A percentile compares a stretch with the other conserved stretches of the same genome.
phyloP scores from a whole-genome alignment of 257 asterid species.

The Nyctanthes arbortristis region DNA sequence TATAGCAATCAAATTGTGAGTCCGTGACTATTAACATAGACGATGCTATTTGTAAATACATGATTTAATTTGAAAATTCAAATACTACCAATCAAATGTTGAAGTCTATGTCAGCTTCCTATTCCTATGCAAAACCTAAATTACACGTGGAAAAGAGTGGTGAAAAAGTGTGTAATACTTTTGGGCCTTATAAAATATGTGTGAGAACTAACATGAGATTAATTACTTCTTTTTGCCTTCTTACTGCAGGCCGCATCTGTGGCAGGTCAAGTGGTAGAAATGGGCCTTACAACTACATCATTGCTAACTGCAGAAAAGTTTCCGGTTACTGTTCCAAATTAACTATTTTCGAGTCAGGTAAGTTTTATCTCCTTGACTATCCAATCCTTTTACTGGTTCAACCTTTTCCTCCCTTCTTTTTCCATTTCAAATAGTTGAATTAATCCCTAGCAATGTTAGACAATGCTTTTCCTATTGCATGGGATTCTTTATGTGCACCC shows the following conservation, averaged over 20 bases:
- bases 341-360: slow-evolving; percentile 92
- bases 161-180: too few species aligned
- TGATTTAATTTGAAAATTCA: not conserved
- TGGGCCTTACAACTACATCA: slow-evolving; percentile 88
- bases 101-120: too few species aligned
- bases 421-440: not conserved
- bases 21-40: not conserved
- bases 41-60: not conserved
- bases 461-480: too few species aligned
- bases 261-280: slow-evolving; percentile 90
- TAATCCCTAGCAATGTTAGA: not conserved
- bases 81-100: not conserved
- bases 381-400: not conserved
- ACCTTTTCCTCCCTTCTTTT: not conserved
- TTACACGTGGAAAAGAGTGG: too few species aligned
- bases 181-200: too few species aligned
- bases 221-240: slow-evolving; percentile 3
- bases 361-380: slow-evolving; percentile 12
- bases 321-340: slow-evolving; percentile 88
- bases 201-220: too few species aligned
- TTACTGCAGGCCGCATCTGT: slow-evolving; percentile 85
- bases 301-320: slow-evolving; percentile 85
- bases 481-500: not conserved
- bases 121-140: too few species aligned
- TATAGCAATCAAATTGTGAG: not conserved